Evolutionary conservation across 179 eudicot species (phyloP).

Genomic region (Actinidia chinensis): DNA sequence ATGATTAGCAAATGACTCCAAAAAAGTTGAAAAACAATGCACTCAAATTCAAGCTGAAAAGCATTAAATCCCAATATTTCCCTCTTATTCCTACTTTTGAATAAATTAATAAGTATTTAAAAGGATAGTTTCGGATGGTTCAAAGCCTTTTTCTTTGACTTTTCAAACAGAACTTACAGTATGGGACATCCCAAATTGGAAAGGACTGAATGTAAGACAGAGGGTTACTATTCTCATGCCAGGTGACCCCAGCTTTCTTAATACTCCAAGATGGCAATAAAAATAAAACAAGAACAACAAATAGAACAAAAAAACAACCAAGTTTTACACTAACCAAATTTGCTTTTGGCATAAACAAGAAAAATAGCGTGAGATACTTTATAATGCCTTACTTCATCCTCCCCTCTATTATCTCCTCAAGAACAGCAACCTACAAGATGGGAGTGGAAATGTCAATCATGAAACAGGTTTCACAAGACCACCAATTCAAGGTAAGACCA

Average conservation of each 20-base stretch:
- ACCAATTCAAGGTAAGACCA: conserved; percentile 13
- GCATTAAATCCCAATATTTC: no score
- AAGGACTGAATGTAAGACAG: no score
- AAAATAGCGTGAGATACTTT: no score
- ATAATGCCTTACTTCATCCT: conserved; percentile 68
- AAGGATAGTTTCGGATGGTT: no score
- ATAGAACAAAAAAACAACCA: no score
- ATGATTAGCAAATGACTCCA: background rate
- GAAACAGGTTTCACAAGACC: background rate
- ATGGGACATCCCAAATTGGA: no score
- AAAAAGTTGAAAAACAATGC: background rate
- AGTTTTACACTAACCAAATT: background rate
- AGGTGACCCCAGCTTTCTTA: background rate
- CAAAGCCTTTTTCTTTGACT: no score
- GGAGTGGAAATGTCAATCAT: background rate
- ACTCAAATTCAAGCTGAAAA: no score
- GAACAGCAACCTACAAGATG: conserved; percentile 66
- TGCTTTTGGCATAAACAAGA: background rate
- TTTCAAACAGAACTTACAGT: no score
- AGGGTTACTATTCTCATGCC: background rate
- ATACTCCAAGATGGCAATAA: background rate
- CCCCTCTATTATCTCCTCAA: conserved; percentile 80
- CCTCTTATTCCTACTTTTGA: no score
- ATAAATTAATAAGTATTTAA: no score
- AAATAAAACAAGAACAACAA: background rate